Evolutionary conservation across 2,329 filamentous ascomycete species (phyloP).

Genomic region (Cercospora janseana): DNA sequence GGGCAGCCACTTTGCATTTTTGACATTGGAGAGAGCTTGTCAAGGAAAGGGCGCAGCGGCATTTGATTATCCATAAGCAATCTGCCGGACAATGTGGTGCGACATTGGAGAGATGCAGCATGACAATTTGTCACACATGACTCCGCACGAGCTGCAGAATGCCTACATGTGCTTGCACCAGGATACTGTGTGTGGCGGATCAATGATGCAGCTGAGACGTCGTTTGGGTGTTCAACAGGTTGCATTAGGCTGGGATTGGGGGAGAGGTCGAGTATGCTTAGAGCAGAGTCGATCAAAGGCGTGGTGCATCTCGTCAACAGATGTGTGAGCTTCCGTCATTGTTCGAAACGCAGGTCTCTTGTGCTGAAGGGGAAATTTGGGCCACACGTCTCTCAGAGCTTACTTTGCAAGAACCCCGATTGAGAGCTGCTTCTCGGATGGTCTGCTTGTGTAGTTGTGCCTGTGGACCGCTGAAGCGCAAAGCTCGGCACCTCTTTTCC

Average conservation of each 20-base stretch:
- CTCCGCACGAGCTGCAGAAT: background rate
- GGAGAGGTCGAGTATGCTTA: too few relatives aligned
- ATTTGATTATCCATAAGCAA: slow-evolving; percentile 20
- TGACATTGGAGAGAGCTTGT: slow-evolving; percentile 79
- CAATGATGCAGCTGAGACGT: background rate
- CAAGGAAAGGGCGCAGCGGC: slow-evolving; percentile 24
- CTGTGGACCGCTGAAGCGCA: too few relatives aligned
- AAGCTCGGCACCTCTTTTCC: too few relatives aligned
- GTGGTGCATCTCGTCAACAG: too few relatives aligned
- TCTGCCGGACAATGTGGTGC: slow-evolving; percentile 5
- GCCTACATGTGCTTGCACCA: background rate
- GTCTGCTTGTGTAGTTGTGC: slow-evolving; percentile 2
- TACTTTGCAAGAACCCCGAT: too few relatives aligned
- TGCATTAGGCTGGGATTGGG: too few relatives aligned
- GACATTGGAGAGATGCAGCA: background rate
- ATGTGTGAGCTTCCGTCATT: too few relatives aligned
- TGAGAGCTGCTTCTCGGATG: background rate
- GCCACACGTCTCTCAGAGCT: too few relatives aligned
- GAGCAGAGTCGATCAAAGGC: too few relatives aligned
- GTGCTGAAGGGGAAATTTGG: too few relatives aligned
- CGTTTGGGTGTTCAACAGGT: background rate
- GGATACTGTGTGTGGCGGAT: background rate
- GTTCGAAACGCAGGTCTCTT: too few relatives aligned
- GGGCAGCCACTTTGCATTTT: slow-evolving; percentile 80
- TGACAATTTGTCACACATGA: background rate